These are phyloP conservation scores for Beauveria pseudobassiana DNA, from an alignment of 2,329 filamentous ascomycete genomes.

Conservation along the genomic window DNA sequence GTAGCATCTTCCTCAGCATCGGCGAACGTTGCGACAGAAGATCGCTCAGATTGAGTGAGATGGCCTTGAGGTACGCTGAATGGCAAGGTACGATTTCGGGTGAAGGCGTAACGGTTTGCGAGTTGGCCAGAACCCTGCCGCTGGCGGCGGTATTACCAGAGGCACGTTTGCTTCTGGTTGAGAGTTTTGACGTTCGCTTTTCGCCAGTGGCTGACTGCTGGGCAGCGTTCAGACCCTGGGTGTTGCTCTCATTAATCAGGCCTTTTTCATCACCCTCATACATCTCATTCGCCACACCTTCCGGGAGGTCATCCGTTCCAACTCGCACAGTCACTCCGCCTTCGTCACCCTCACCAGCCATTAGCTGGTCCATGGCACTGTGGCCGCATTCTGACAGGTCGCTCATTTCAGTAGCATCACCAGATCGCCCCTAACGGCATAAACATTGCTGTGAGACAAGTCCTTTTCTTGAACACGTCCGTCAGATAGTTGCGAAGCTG, in stretches of 20 bases:
- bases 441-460: constrained; percentile 25
- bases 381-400: constrained; percentile 34
- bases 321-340: constrained; percentile 47
- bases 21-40: constrained; percentile 64
- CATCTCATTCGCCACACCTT: constrained; percentile 18
- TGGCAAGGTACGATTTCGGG: constrained; percentile 55
- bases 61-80: constrained; percentile 49
- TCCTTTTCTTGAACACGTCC: constrained; percentile 43
- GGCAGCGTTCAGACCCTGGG: constrained; percentile 7
- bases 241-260: constrained; percentile 23
- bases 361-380: constrained; percentile 28
- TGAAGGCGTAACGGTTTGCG: constrained; percentile 26
- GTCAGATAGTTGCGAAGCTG: constrained; percentile 41
- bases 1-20: constrained; percentile 44
- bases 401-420: constrained; percentile 48
- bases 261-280: constrained; percentile 20
- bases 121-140: constrained; percentile 12
- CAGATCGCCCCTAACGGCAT: constrained; percentile 27
- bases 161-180: constrained; percentile 15
- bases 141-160: constrained; percentile 17
- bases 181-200: neutral
- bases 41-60: constrained; percentile 40
- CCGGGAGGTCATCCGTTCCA: constrained; percentile 38
- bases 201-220: neutral
- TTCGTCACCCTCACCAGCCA: constrained; percentile 34